Evolutionary conservation across 306 rosid genomes (phyloP).

Genomic region (Prunus salicina): DNA sequence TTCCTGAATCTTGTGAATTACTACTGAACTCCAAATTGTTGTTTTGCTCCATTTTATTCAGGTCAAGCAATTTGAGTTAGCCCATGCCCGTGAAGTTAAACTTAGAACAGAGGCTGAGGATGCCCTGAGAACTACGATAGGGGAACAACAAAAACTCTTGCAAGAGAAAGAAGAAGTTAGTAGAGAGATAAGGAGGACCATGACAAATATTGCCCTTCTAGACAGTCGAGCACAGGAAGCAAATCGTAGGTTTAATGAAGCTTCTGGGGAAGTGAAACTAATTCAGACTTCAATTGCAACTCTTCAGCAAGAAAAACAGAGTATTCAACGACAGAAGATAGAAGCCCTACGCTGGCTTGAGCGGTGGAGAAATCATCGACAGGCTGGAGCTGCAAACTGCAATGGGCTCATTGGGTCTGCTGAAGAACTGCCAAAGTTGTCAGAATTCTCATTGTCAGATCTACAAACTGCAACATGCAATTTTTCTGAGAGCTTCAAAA

Average conservation of each 20-base stretch:
- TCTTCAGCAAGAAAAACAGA: constrained; percentile 61
- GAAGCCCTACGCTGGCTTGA: constrained; percentile 73
- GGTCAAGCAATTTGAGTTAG: constrained; percentile 56
- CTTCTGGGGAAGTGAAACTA: constrained; percentile 43
- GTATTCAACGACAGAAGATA: constrained; percentile 54
- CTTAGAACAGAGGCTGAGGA: constrained; percentile 60
- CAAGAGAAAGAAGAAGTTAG: constrained; percentile 47
- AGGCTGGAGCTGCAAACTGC: constrained; percentile 47
- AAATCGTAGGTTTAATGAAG: constrained; percentile 53
- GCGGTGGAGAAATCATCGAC: constrained; percentile 59
- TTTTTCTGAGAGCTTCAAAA: constrained; percentile 77
- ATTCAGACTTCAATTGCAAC: constrained; percentile 67
- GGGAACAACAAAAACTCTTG: constrained; percentile 53
- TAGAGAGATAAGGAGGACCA: constrained; percentile 46
- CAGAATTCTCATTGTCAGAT: constrained; percentile 66
- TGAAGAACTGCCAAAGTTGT: constrained; percentile 49
- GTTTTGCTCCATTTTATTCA: constrained; percentile 22
- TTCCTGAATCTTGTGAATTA: constrained; percentile 11
- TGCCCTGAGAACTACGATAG: constrained; percentile 36
- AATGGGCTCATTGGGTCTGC: constrained; percentile 42
- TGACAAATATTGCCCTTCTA: constrained; percentile 60
- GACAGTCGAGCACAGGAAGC: constrained; percentile 58
- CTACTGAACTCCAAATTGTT: constrained; percentile 3
- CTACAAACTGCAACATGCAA: constrained; percentile 73
- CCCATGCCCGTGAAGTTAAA: constrained; percentile 45